Conservation (phyloP, 176 grass and related monocot genomes). For the bread wheat (Triticum aestivum) region DNA sequence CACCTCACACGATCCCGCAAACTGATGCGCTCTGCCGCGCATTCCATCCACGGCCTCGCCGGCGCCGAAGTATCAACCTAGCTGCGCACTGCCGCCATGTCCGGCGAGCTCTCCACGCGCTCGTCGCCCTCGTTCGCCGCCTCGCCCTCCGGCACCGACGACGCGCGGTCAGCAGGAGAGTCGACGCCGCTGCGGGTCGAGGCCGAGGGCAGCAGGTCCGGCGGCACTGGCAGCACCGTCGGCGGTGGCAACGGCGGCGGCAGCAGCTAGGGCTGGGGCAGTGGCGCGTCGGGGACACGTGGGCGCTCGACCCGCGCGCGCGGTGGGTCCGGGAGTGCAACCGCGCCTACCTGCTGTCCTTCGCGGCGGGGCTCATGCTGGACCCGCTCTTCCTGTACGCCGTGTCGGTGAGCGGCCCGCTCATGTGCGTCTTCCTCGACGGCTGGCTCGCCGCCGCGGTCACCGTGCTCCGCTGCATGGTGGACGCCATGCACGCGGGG, state of each 20-base stretch:
- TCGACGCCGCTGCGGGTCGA: neutral
- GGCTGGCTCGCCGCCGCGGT: conserved; percentile 82
- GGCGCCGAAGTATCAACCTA: neutral
- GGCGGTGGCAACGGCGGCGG: neutral
- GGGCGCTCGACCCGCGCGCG: conserved; percentile 43
- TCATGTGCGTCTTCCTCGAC: conserved; percentile 92
- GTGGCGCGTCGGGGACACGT: conserved; percentile 24
- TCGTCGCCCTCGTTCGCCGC: neutral
- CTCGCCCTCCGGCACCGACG: neutral
- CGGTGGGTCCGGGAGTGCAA: conserved; percentile 71
- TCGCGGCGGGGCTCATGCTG: conserved; percentile 73
- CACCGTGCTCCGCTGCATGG: conserved; percentile 75
- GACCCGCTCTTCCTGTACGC: conserved; percentile 97
- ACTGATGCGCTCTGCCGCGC: neutral
- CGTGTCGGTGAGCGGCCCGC: conserved; percentile 64
- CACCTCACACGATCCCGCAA: neutral
- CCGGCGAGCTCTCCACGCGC: conserved; percentile 15
- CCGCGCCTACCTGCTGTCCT: conserved; percentile 73
- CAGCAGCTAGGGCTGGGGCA: neutral
- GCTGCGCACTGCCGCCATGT: conserved; percentile 12
- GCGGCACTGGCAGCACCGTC: accelerated
- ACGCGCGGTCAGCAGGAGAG: neutral
- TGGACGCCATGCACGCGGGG: conserved; percentile 78
- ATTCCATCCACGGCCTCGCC: neutral
- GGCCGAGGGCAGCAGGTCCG: neutral